A percentile compares a stretch with the other conserved stretches of the same genome.
phyloP scores from a whole-genome alignment of 2,329 filamentous ascomycete genomes.

The Thelonectria rubi region DNA sequence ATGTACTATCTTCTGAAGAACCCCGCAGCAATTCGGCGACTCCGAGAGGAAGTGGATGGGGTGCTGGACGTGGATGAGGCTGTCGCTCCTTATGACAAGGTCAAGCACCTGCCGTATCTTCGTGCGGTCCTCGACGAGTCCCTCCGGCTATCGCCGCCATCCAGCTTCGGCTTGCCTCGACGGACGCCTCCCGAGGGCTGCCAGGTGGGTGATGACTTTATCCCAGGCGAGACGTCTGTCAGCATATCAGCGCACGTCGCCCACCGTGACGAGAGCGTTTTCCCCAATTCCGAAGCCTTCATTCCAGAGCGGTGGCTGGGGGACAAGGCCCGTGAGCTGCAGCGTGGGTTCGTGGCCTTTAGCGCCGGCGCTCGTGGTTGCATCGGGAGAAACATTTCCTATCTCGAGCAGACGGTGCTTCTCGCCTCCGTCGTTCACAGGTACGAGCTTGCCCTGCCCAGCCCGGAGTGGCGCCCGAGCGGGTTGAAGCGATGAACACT shows the following conservation, averaged over 20 bases:
- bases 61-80: constrained; percentile 54
- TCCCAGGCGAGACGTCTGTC: constrained; percentile 50
- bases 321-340: constrained; percentile 45
- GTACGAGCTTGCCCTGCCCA: constrained; percentile 49
- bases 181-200: constrained; percentile 43
- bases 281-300: constrained; percentile 51
- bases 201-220: constrained; percentile 43
- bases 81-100: constrained; percentile 59
- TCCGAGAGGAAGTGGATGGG: constrained; percentile 57
- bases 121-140: constrained; percentile 62
- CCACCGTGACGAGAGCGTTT: constrained; percentile 52
- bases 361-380: constrained; percentile 53
- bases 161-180: constrained; percentile 40
- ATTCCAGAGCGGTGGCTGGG: constrained; percentile 53
- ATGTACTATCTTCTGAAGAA: constrained; percentile 62
- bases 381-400: constrained; percentile 51
- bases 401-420: constrained; percentile 57
- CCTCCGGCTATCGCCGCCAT: constrained; percentile 46
- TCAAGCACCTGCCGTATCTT: constrained; percentile 61
- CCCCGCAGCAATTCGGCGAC: constrained; percentile 49
- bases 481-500: constrained; percentile 36
- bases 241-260: constrained; percentile 50
- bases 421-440: constrained; percentile 54
- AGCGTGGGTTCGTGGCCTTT: constrained; percentile 52
- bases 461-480: constrained; percentile 30